A percentile compares a stretch with the other conserved stretches of the same genome.
Evolutionary conservation across 2,329 filamentous ascomycete genomes (phyloP).

Genomic region (Gnomoniopsis sp.): DNA sequence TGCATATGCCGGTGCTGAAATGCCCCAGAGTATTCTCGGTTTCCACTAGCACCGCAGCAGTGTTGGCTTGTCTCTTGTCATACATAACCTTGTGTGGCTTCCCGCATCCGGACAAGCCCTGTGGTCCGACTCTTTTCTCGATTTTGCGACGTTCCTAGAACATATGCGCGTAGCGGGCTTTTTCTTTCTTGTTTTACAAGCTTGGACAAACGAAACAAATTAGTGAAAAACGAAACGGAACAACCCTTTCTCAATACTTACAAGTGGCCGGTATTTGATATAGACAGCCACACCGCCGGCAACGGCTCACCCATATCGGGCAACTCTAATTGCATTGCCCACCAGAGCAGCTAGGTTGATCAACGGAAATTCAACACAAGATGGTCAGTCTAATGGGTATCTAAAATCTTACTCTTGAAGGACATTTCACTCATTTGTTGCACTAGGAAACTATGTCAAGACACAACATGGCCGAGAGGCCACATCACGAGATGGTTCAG

Average conservation of each 20-base stretch:
- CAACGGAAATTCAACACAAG: slow-evolving; percentile 14
- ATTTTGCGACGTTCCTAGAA: slow-evolving; percentile 39
- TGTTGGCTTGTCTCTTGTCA: slow-evolving; percentile 22
- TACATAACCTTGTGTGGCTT: slow-evolving; percentile 50
- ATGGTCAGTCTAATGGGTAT: slow-evolving; percentile 31
- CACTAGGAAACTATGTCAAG: slow-evolving; percentile 31
- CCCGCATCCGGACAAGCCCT: slow-evolving; percentile 32
- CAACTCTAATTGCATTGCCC: not conserved
- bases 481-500: slow-evolving; percentile 50
- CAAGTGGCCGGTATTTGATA: slow-evolving; percentile 12
- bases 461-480: slow-evolving; percentile 34
- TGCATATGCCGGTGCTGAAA: slow-evolving; percentile 19
- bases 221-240: slow-evolving; percentile 10
- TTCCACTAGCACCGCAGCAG: slow-evolving; percentile 7
- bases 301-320: slow-evolving; percentile 28
- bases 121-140: slow-evolving; percentile 31
- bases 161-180: slow-evolving; percentile 29
- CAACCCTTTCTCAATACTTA: slow-evolving; percentile 17
- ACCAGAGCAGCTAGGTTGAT: not conserved
- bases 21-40: slow-evolving; percentile 4
- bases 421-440: slow-evolving; percentile 5
- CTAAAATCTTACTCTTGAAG: not conserved
- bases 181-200: slow-evolving; percentile 26
- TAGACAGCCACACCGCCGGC: slow-evolving; percentile 33
- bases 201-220: slow-evolving; percentile 12